Percentiles rank a stretch among this genome's conserved stretches.
phyloP scores from a whole-genome alignment of 805 yeast species.

The Cyberlindnera mississippiensis region DNA sequence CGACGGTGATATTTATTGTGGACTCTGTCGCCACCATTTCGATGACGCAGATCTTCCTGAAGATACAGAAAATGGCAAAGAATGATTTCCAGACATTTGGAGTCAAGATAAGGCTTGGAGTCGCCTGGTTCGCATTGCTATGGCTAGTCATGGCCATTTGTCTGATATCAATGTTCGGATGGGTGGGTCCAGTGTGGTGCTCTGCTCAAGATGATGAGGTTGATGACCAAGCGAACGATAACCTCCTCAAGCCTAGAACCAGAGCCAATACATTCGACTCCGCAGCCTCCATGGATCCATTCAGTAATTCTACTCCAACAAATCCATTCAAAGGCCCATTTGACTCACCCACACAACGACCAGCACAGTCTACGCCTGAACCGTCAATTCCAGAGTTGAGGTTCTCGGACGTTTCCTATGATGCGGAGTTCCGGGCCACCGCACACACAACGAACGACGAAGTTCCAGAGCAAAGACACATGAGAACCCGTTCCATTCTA shows the following conservation, averaged over 20 bases:
- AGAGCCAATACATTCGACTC: not conserved
- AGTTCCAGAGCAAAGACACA: not conserved
- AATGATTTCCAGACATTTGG: conserved; percentile 44
- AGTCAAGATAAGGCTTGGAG: conserved; percentile 39
- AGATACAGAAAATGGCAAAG: conserved; percentile 8
- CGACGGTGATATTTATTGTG: conserved; percentile 34
- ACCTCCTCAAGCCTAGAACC: not conserved
- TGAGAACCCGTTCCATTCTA: conserved; percentile 4
- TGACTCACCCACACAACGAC: not conserved
- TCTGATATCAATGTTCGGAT: conserved; percentile 22
- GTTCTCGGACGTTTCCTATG: not conserved
- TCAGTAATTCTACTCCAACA: not conserved
- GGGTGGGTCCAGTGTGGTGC: conserved; percentile 52
- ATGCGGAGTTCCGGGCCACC: not conserved
- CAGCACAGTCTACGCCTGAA: not conserved
- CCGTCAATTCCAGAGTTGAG: not conserved
- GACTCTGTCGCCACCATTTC: conserved; percentile 30
- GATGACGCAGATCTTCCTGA: conserved; percentile 30
- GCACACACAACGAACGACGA: not conserved
- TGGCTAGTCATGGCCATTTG: conserved; percentile 34
- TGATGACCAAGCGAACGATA: conserved; percentile 8
- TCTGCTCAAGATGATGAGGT: conserved; percentile 36
- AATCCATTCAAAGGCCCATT: not conserved
- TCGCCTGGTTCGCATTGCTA: conserved; percentile 36
- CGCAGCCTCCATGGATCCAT: not conserved